These are phyloP conservation scores for Fusarium protoensiforme DNA, from an alignment of 2,329 filamentous ascomycete genomes.

Conservation along the genomic window DNA sequence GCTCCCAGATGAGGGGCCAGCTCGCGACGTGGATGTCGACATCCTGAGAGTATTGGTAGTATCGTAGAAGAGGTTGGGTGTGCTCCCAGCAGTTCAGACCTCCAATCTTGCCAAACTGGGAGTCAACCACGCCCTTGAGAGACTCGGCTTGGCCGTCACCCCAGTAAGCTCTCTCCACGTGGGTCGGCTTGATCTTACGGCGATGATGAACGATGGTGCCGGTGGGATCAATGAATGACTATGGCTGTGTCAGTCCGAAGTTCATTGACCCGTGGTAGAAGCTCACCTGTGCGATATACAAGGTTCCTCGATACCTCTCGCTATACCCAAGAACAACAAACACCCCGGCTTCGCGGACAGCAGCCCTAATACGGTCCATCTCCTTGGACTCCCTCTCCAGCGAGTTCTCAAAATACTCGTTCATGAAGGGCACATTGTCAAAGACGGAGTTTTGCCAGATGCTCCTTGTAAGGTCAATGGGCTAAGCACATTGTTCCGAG, in stretches of 20 bases:
- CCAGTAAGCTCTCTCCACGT: conserved; percentile 61
- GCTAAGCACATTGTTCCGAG: neutral
- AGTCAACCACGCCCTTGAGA: conserved; percentile 51
- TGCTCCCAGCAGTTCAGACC: conserved; percentile 62
- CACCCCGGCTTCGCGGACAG: conserved; percentile 58
- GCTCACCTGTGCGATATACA: conserved; percentile 54
- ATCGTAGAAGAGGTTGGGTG: conserved; percentile 59
- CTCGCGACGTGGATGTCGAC: conserved; percentile 59
- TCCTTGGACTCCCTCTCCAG: conserved; percentile 52
- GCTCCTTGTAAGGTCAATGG: conserved; percentile 36
- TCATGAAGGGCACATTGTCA: conserved; percentile 52
- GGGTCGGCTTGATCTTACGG: conserved; percentile 63
- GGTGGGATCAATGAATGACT: conserved; percentile 54
- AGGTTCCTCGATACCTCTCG: conserved; percentile 49
- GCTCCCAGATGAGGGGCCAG: conserved; percentile 52
- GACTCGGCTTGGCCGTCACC: conserved; percentile 56
- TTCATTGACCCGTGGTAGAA: no score
- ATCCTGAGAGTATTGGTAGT: conserved; percentile 54
- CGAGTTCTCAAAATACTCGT: conserved; percentile 59
- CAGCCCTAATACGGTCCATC: conserved; percentile 56
- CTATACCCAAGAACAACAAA: conserved; percentile 56
- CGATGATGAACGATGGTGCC: conserved; percentile 54
- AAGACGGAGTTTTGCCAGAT: conserved; percentile 42
- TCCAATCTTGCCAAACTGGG: conserved; percentile 53
- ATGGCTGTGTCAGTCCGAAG: neutral